Evolutionary conservation across 495 filamentous ascomycete species (phyloP), one percentile per base, ranked within the genome.

Genomic region (Schizothecium vesticola): DNA sequence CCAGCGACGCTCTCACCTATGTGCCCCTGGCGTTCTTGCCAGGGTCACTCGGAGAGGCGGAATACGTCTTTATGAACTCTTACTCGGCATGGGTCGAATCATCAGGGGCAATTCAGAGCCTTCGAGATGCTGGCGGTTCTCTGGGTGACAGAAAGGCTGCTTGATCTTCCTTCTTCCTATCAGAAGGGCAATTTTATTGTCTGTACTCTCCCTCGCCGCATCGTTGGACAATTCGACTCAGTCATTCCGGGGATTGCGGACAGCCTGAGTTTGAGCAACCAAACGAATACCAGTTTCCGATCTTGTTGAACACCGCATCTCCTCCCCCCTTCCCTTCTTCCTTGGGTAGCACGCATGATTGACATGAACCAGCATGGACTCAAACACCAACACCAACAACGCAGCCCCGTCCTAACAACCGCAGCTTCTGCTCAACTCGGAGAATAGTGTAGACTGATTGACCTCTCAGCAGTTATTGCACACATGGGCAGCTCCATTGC

Each of bases 51-150:
- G 59, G 61, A 26, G 66, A 70, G 25, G 69, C 68, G 3, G 29
- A 67, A 10, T 55, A 69, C 12, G 63, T 56, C 12, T 68, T 73
- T 33, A 65, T 31, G 31, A 36, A 67, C 56, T 64, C 66, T 13
- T 73, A 68, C 59, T 31, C 61, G 24, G 66, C 71, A 13, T 66
- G 68, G 71, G 31, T 22, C 25, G 65, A 72, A 55, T 56, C 62
- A 25, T 43, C 33, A 23, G 10, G 22, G 12, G 36, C 62, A 36
- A 64, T 64, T 28, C 43, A 51, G 43, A 51, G 43, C 43, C 16
- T 51, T 1, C 43, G 43, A 19, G 43, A n/a, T 51, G 43, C 19
- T 3, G 43, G 43, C 19, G 16, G 43, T 19, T 19, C 16, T 51
- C 2, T 51, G 43, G 43, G 33, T 13, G 33, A 13, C 3, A 4